A percentile compares a stretch with the other conserved stretches of the same genome.
These are phyloP conservation scores for Dacryopinax primogenitus DNA, from an alignment of 768 basidiomycete species.

Conservation along the genomic window DNA sequence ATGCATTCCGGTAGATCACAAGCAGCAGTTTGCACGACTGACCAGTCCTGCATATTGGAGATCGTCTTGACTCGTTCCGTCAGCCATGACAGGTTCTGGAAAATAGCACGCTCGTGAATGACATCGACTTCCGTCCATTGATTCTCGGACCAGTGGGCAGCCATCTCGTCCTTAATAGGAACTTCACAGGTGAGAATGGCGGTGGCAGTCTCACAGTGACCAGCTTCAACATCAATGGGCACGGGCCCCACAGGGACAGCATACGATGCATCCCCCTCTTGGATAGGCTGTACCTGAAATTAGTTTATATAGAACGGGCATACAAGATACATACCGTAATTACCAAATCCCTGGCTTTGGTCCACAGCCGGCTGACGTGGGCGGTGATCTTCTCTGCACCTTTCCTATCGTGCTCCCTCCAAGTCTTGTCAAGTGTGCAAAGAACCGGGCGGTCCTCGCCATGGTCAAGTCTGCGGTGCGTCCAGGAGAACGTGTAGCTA, in stretches of 20 bases:
- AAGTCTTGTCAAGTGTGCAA: constrained; percentile 56
- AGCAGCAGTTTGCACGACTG: constrained; percentile 36
- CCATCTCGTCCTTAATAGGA: constrained; percentile 48
- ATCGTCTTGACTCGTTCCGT: constrained; percentile 70
- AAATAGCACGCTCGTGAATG: constrained; percentile 68
- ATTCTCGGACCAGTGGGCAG: constrained; percentile 61
- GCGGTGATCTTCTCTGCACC: constrained; percentile 40
- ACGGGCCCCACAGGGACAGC: constrained; percentile 47
- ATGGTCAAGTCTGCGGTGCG: constrained; percentile 63
- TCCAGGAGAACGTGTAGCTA: constrained; percentile 71
- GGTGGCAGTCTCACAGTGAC: constrained; percentile 60
- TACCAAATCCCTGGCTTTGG: constrained; percentile 34
- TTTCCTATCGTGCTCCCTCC: constrained; percentile 50
- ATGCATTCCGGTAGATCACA: constrained; percentile 45
- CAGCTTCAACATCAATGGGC: constrained; percentile 39
- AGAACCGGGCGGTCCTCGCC: constrained; percentile 68
- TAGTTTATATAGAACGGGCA: background rate
- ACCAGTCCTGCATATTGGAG: constrained; percentile 61
- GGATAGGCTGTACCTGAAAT: constrained; percentile 36
- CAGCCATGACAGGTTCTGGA: constrained; percentile 75
- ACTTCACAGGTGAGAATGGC: constrained; percentile 69
- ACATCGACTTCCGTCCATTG: constrained; percentile 74
- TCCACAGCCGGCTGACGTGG: constrained; percentile 55
- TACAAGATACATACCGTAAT: constrained; percentile 38
- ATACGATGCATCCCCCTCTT: constrained; percentile 41